Evolutionary conservation across 164 flowering plant genomes (phyloP), one percentile per base, ranked within the genome.

Genomic region (Vitis labrusca): DNA sequence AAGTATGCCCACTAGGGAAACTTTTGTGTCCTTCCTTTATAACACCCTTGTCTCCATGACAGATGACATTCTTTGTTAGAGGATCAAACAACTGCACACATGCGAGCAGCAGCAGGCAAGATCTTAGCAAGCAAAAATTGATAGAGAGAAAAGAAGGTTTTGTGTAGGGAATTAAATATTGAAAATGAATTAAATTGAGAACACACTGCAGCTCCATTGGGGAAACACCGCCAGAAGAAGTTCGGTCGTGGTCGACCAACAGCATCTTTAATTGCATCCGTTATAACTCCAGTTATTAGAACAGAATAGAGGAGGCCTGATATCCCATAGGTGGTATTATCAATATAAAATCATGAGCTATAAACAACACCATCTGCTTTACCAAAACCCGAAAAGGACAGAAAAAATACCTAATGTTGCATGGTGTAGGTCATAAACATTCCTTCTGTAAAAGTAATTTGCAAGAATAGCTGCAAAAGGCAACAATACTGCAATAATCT

Each of bases 381-480:
- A 37, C 44, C 44, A 6, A 37, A 37, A 37, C 44, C 44, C 44
- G 7, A 37, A 59, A 52, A 47, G 37, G 17, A 61, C 37, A 65
- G 23, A n/a, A 59, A 16, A 2, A 67, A 11, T 78, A 84, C 86
- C 85, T 10, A 84, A 61, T n/a, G 72, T 64, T 10, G 83, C 81
- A 67, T 85, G 85, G 74, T 87, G 91, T 67, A 87, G 68, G 73
- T 86, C 90, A 68, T 85, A 85, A 57, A 85, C 84, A 71, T 86
- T 82, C 67, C 63, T 80, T 70, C 86, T 74, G 65, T 63, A 70
- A 47, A 67, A 61, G 72, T 86, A 85, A 81, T 67, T 72, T 23
- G 69, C 19, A 12, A 56, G 9, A 73, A 86, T 72, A 60, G 85
- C 54, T 3, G n/a, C 11, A 23, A 83, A 51, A 2, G 85, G 85